phyloP scores from a whole-genome alignment of 1,284 basidiomycete genomes.

The Earliella scabrosa region DNA sequence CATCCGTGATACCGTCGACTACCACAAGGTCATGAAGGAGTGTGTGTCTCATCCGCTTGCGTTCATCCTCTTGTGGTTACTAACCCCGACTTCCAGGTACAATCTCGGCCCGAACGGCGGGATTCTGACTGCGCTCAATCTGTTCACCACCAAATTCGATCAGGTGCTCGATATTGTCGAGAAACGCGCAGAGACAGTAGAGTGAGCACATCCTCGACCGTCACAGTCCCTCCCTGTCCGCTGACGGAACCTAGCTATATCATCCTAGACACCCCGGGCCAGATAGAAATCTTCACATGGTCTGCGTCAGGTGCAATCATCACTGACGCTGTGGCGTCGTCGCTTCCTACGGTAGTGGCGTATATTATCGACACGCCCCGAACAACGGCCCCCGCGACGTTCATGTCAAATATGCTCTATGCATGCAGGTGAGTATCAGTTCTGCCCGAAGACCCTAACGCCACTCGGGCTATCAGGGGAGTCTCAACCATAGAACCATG shows the following conservation, averaged over 20 bases:
- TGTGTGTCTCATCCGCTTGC: slow-evolving; percentile 51
- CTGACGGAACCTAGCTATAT: slow-evolving; percentile 69
- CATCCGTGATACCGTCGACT: slow-evolving; percentile 97
- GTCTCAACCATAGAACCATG: neutral
- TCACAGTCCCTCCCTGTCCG: neutral
- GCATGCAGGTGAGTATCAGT: slow-evolving; percentile 80
- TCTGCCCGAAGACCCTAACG: too few relatives aligned
- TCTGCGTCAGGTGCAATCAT: slow-evolving; percentile 98
- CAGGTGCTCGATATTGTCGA: slow-evolving; percentile 94
- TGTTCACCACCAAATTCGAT: slow-evolving; percentile 99
- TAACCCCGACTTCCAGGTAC: slow-evolving; percentile 64
- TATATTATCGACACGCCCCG: slow-evolving; percentile 98
- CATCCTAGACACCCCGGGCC: slow-evolving; percentile 96
- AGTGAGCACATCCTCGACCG: slow-evolving; percentile 59
- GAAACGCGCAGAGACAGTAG: slow-evolving; percentile 85
- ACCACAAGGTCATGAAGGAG: slow-evolving; percentile 99
- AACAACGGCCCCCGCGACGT: slow-evolving; percentile 94
- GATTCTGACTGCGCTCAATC: slow-evolving; percentile 94
- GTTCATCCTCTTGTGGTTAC: slow-evolving; percentile 11
- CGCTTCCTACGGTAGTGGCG: slow-evolving; percentile 92
- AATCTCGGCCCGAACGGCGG: slow-evolving; percentile 98
- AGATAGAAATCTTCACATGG: slow-evolving; percentile 99
- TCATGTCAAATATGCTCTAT: slow-evolving; percentile 99
- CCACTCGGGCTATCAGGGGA: neutral
- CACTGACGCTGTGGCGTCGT: slow-evolving; percentile 95